Evolutionary conservation across 352 stramenopile species (phyloP).

Genomic region (Globisporangium ultimum): DNA sequence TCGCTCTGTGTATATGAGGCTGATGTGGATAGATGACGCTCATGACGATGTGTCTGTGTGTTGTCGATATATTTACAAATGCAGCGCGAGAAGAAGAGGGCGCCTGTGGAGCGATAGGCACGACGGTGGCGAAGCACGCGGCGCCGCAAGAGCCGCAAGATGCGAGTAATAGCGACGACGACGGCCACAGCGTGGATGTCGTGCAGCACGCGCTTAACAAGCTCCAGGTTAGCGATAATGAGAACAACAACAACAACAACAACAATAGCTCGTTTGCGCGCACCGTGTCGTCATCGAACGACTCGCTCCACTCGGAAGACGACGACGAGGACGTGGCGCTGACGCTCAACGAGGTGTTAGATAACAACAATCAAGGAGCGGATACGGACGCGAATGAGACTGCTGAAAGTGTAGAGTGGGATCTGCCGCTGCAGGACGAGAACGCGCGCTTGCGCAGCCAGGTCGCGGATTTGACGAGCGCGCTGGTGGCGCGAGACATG

Average conservation of each 20-base stretch:
- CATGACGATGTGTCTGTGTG: no score
- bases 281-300: constrained; percentile 20
- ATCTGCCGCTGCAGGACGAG: constrained; percentile 23
- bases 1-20: no score
- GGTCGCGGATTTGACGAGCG: constrained; percentile 62
- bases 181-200: no score
- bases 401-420: constrained; percentile 10
- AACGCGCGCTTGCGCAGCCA: constrained; percentile 52
- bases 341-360: background rate
- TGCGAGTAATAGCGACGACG: no score
- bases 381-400: background rate
- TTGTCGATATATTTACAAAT: no score
- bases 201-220: no score
- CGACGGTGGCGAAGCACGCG: no score
- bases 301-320: constrained; percentile 12
- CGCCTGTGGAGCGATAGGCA: no score
- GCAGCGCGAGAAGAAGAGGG: no score
- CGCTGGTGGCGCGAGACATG: constrained; percentile 69
- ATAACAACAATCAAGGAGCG: constrained; percentile 1
- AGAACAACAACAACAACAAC: background rate
- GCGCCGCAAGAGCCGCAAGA: no score
- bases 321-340: background rate
- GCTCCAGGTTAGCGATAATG: no score
- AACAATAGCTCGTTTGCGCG: constrained; percentile 12
- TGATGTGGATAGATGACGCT: no score